These are phyloP conservation scores for Nicotiana undulata DNA, from an alignment of 257 asterid genomes.

Conservation along the genomic window DNA sequence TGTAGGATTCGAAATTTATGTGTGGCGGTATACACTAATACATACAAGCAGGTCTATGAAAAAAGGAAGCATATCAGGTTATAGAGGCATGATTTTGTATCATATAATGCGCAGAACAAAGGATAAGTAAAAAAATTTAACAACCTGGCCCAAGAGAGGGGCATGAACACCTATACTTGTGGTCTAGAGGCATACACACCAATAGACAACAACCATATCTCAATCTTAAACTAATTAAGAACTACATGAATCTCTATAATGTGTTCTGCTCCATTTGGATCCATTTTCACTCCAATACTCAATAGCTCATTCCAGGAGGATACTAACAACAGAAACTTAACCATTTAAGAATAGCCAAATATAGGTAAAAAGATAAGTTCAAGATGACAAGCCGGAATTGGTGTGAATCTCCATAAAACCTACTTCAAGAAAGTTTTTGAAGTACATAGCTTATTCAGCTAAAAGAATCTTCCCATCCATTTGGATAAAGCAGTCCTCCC, in stretches of 20 bases:
- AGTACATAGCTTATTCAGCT: constrained; percentile 18
- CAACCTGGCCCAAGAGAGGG: not conserved
- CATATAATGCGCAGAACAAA: not conserved
- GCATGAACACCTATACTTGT: too few species aligned
- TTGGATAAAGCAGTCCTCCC: constrained; percentile 7
- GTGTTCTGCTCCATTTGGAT: not conserved
- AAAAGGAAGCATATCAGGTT: not conserved
- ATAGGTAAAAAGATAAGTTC: not conserved
- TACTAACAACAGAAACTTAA: not conserved
- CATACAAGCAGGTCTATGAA: too few species aligned
- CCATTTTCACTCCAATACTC: not conserved
- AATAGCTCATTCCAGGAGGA: not conserved
- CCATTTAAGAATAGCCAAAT: not conserved
- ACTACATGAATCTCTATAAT: not conserved
- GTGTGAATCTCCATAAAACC: not conserved
- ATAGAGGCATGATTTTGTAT: not conserved
- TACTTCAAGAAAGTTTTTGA: constrained; percentile 1
- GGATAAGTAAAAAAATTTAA: not conserved
- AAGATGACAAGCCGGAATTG: not conserved
- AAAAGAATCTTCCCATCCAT: constrained; percentile 11
- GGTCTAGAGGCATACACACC: too few species aligned
- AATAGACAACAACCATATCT: not conserved
- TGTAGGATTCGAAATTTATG: too few species aligned
- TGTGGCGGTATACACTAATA: too few species aligned
- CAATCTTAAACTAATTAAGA: too few species aligned